Percentiles rank a stretch among this genome's conserved stretches.
These are phyloP conservation scores for Fraxinus latifolia DNA, from an alignment of 305 asterid genomes.

Conservation along the genomic window DNA sequence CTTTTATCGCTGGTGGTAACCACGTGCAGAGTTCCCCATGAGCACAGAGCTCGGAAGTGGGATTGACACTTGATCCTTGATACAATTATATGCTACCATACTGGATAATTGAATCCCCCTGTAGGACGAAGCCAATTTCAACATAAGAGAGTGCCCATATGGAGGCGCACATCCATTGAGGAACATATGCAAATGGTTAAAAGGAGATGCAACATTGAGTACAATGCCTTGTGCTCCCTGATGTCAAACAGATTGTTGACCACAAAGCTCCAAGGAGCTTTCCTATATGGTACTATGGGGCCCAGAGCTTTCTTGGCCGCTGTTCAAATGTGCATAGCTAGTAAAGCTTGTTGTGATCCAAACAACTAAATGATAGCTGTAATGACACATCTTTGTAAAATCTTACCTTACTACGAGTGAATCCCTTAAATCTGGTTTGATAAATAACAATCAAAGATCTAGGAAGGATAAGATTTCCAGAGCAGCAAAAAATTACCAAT, in stretches of 20 bases:
- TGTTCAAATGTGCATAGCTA: not conserved
- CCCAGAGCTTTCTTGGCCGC: not conserved
- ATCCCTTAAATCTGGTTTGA: not conserved
- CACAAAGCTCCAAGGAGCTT: not conserved
- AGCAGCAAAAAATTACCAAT: not conserved
- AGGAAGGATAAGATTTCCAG: not conserved
- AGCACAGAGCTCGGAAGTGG: not conserved
- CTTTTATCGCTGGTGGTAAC: not conserved
- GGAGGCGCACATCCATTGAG: not conserved
- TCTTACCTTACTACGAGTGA: not conserved
- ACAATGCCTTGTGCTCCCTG: not conserved
- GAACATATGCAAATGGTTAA: not conserved
- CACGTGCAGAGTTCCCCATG: not conserved
- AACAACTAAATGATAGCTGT: not conserved
- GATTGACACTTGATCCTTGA: not conserved
- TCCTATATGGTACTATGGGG: not conserved
- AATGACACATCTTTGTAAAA: not conserved
- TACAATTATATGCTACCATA: not conserved
- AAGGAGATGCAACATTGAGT: not conserved
- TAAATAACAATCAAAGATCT: not conserved
- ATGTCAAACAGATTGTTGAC: not conserved
- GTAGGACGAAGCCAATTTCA: not conserved
- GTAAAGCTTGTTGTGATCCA: not conserved
- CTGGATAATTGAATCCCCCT: not conserved
- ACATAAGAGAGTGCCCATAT: not conserved